phyloP scores from a whole-genome alignment of 768 basidiomycete genomes.

The Scleroderma citrinum region DNA sequence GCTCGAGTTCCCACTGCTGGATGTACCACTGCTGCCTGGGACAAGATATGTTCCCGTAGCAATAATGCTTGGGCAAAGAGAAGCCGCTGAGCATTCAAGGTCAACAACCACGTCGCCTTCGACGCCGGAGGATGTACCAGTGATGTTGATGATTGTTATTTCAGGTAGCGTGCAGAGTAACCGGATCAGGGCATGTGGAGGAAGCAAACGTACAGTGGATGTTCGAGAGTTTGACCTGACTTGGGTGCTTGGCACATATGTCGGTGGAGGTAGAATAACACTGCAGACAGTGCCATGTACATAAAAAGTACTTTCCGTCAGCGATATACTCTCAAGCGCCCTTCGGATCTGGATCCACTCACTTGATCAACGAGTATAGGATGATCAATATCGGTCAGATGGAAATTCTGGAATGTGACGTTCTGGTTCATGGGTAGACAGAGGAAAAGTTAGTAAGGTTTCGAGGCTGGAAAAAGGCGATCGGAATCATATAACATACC shows the following conservation, averaged over 20 bases:
- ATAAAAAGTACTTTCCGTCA: too few species aligned
- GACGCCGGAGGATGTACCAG: constrained; percentile 38
- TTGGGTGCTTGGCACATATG: constrained; percentile 35
- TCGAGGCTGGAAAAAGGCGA: too few species aligned
- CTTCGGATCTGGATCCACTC: too few species aligned
- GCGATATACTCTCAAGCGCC: too few species aligned
- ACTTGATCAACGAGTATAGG: constrained; percentile 25
- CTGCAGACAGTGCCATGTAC: constrained; percentile 10
- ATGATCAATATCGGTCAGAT: constrained; percentile 35
- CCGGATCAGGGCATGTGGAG: too few species aligned
- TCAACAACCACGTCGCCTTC: constrained; percentile 35
- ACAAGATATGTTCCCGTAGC: too few species aligned
- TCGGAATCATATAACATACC: constrained; percentile 14
- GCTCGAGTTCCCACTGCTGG: constrained; percentile 30
- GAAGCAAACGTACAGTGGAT: constrained; percentile 31
- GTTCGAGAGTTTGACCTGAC: constrained; percentile 34
- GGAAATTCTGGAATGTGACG: constrained; percentile 19
- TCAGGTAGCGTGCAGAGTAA: neutral
- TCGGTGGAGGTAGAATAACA: constrained; percentile 32
- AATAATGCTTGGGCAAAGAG: constrained; percentile 17
- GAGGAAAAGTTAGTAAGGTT: too few species aligned
- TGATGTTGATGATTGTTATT: constrained; percentile 32
- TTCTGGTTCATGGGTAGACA: constrained; percentile 8
- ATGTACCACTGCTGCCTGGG: constrained; percentile 11
- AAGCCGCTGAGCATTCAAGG: constrained; percentile 36